Evolutionary conservation across 768 basidiomycete species (phyloP), one percentile per base, ranked within the genome.

Genomic region (Cubamyces lactineus): DNA sequence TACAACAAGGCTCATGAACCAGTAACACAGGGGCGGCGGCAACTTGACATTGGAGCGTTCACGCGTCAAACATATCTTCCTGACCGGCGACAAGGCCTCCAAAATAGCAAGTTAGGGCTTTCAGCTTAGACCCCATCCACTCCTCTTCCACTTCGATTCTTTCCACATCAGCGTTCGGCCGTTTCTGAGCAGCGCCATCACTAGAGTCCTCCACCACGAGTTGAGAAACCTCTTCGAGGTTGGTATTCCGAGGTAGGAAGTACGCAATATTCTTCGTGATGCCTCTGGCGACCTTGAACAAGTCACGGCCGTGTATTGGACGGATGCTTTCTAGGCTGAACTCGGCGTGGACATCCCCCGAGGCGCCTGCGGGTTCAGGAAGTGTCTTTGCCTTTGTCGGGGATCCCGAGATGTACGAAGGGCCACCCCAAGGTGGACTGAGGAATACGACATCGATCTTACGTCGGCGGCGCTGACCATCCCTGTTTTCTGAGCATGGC

Each of bases 381-480:
- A 9, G 38, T 46, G 42, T 0, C 51, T 38, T 41, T 52, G 54
- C 6, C 28, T 61, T 55, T 58, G 61, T 49, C 7, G 63, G 59
- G 16, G 77, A 69, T 5, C 78, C 78, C 3, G 77, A 73, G 41
- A 91, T 76, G 67, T 92, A 93, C 1, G 80, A 79, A 3, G 88
- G 91, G n/a, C 92, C 92, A 61, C 96, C 96, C 96, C 96, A 97
- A 0, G 96, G 96, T 1, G 96, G 95, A 66, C 93, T 95, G 49
- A 97, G 84, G 71, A 98, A 97, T 16, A 96, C 86, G 13, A 92
- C 89, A 70, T 97, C 94, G 57, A 97, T 89, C 62, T 82, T 83
- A 17, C 87, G 83, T 34, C 46, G 47, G 5, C 24, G 15, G 21
- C n/a, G 24, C n/a, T 46, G 24, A 26, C 66, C 66, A 34, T 50